Conservation (phyloP, 805 yeast species). For the Sugiyamaella valdiviana region DNA sequence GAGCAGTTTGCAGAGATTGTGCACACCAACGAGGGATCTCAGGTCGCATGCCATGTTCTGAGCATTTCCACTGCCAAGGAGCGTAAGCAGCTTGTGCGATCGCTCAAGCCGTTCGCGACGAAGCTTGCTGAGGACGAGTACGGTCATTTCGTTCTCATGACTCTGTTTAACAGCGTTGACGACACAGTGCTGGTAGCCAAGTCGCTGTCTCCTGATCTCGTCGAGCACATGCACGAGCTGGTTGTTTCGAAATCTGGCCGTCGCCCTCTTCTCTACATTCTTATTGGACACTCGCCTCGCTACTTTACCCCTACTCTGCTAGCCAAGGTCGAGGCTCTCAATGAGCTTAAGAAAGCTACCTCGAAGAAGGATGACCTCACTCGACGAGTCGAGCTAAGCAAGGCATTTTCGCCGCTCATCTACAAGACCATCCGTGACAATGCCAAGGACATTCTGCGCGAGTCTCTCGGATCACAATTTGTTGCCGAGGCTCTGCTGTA, state of each 20-base stretch:
- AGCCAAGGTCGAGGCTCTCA: conserved; percentile 54
- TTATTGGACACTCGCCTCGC: conserved; percentile 72
- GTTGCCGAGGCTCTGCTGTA: conserved; percentile 66
- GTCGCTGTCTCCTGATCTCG: conserved; percentile 57
- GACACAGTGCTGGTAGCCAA: conserved; percentile 82
- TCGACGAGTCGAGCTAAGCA: conserved; percentile 65
- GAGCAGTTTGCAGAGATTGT: conserved; percentile 93
- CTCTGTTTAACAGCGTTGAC: conserved; percentile 80
- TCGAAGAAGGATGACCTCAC: conserved; percentile 79
- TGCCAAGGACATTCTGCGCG: conserved; percentile 49
- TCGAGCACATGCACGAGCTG: conserved; percentile 44
- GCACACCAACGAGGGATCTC: conserved; percentile 91
- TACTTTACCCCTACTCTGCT: conserved; percentile 68
- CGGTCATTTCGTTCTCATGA: conserved; percentile 75
- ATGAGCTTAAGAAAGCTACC: conserved; percentile 56
- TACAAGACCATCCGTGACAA: conserved; percentile 48
- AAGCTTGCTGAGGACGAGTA: conserved; percentile 75
- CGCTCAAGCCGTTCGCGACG: conserved; percentile 68
- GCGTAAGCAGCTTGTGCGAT: conserved; percentile 68
- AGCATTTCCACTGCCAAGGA: conserved; percentile 88
- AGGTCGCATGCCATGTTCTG: conserved; percentile 76
- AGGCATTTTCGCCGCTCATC: conserved; percentile 59
- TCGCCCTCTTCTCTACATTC: conserved; percentile 78
- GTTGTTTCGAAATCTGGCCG: conserved; percentile 71
- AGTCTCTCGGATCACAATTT: conserved; percentile 78